phyloP scores from a whole-genome alignment of 768 basidiomycete genomes.

The Phylloporus sp. region DNA sequence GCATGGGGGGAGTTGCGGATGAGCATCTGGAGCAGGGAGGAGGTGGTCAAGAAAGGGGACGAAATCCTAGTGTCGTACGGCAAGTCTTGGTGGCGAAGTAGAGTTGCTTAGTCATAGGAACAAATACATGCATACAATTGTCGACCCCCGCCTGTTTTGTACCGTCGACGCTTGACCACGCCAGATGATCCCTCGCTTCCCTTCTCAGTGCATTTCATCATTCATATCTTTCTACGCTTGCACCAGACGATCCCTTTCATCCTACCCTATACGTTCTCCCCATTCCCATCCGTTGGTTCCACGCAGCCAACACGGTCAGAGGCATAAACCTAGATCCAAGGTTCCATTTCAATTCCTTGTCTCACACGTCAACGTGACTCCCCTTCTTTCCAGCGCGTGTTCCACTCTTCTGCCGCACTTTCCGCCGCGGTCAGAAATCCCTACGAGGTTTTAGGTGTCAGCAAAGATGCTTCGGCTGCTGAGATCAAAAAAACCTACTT shows the following conservation, averaged over 20 bases:
- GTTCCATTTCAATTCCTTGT: slow-evolving; percentile 28
- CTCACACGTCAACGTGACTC: slow-evolving; percentile 17
- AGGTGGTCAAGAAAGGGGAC: slow-evolving; percentile 67
- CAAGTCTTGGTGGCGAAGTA: slow-evolving; percentile 72
- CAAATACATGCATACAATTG: slow-evolving; percentile 17
- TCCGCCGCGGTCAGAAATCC: slow-evolving; percentile 69
- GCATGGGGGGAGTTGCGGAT: slow-evolving; percentile 63
- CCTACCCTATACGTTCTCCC: slow-evolving; percentile 36
- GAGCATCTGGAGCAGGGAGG: slow-evolving; percentile 62
- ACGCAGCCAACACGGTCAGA: slow-evolving; percentile 14
- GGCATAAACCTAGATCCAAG: slow-evolving; percentile 32
- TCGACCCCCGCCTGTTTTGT: not conserved
- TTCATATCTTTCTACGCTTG: slow-evolving; percentile 59
- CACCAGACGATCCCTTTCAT: slow-evolving; percentile 38
- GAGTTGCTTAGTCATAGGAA: slow-evolving; percentile 19
- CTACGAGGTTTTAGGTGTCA: slow-evolving; percentile 86
- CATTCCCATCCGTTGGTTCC: slow-evolving; percentile 20
- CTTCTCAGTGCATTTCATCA: slow-evolving; percentile 43
- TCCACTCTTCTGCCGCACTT: slow-evolving; percentile 62
- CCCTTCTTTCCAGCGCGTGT: slow-evolving; percentile 49
- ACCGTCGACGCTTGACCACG: not conserved
- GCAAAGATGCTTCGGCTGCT: slow-evolving; percentile 70
- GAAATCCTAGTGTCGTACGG: slow-evolving; percentile 89
- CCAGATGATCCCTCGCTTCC: slow-evolving; percentile 49
- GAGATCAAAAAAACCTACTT: slow-evolving; percentile 99